phyloP scores from a whole-genome alignment of 2,329 filamentous ascomycete genomes.

The Triangularia verruculosa region DNA sequence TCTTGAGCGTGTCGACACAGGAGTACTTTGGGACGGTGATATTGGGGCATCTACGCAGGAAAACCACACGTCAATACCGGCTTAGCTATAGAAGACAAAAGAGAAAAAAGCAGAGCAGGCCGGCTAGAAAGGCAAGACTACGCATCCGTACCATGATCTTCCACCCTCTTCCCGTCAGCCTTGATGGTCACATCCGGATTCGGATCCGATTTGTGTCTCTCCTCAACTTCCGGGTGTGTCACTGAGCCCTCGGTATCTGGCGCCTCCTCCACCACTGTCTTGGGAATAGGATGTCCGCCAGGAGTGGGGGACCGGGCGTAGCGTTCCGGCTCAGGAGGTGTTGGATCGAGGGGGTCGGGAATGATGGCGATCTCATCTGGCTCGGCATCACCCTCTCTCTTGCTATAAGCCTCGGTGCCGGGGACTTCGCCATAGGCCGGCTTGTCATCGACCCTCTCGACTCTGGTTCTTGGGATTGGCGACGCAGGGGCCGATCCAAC shows the following conservation, averaged over 20 bases:
- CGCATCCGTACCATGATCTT: slow-evolving; percentile 38
- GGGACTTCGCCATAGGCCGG: slow-evolving; percentile 61
- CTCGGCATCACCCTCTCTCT: slow-evolving; percentile 54
- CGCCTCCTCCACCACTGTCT: slow-evolving; percentile 53
- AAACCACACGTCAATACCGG: slow-evolving; percentile 33
- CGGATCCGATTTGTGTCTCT: slow-evolving; percentile 50
- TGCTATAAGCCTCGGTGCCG: slow-evolving; percentile 55
- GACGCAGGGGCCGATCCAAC: slow-evolving; percentile 43
- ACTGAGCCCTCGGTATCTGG: slow-evolving; percentile 43
- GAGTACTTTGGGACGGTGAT: slow-evolving; percentile 34
- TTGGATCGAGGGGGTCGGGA: slow-evolving; percentile 31
- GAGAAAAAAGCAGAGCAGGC: slow-evolving; percentile 16
- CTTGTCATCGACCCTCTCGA: slow-evolving; percentile 58
- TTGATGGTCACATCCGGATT: slow-evolving; percentile 51
- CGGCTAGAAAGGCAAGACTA: slow-evolving; percentile 30
- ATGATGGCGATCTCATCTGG: slow-evolving; percentile 59
- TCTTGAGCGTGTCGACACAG: slow-evolving; percentile 31
- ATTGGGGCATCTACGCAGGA: slow-evolving; percentile 39
- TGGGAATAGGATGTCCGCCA: slow-evolving; percentile 44
- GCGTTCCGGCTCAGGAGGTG: slow-evolving; percentile 28
- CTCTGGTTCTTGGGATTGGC: slow-evolving; percentile 56
- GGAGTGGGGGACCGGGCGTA: slow-evolving; percentile 32
- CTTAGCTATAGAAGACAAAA: slow-evolving; percentile 24
- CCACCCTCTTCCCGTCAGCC: slow-evolving; percentile 39
- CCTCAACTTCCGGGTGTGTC: slow-evolving; percentile 43